Percentiles rank a stretch among this genome's conserved stretches.
These are phyloP conservation scores for Coprinopsis sp. DNA, from an alignment of 768 basidiomycete genomes.

Conservation along the genomic window DNA sequence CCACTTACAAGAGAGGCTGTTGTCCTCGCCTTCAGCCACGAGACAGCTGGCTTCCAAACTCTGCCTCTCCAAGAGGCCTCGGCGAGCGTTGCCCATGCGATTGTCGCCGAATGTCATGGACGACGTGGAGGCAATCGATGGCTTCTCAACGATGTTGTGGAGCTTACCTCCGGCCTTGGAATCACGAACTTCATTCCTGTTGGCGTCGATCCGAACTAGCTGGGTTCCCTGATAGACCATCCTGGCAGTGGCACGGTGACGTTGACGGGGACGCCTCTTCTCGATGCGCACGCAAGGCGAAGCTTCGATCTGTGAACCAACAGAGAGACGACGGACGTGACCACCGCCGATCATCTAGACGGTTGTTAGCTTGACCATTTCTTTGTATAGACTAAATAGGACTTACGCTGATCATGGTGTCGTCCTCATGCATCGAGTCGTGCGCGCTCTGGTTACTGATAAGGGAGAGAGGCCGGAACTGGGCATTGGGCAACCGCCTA, in stretches of 20 bases:
- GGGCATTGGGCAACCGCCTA: conserved; percentile 39
- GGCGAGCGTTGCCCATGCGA: conserved; percentile 60
- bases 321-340: conserved; percentile 62
- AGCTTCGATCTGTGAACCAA: conserved; percentile 59
- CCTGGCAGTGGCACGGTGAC: conserved; percentile 5
- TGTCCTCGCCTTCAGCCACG: conserved; percentile 63
- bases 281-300: conserved; percentile 68
- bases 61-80: conserved; percentile 58
- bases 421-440: conserved; percentile 60
- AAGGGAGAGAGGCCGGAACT: conserved; percentile 63
- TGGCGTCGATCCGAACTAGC: conserved; percentile 17
- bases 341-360: conserved; percentile 76
- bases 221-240: conserved; percentile 29
- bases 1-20: conserved; percentile 46
- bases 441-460: conserved; percentile 47
- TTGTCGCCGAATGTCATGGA: conserved; percentile 65
- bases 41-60: conserved; percentile 66
- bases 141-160: conserved; percentile 45
- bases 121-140: conserved; percentile 61
- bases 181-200: conserved; percentile 27
- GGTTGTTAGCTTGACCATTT: not conserved
- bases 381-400: not conserved
- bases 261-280: conserved; percentile 53
- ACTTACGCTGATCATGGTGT: conserved; percentile 77
- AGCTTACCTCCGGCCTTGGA: conserved; percentile 37